Evolutionary conservation across 2,329 filamentous ascomycete genomes (phyloP), one percentile per base, ranked within the genome.

Genomic region (Fusarium nelsonii): DNA sequence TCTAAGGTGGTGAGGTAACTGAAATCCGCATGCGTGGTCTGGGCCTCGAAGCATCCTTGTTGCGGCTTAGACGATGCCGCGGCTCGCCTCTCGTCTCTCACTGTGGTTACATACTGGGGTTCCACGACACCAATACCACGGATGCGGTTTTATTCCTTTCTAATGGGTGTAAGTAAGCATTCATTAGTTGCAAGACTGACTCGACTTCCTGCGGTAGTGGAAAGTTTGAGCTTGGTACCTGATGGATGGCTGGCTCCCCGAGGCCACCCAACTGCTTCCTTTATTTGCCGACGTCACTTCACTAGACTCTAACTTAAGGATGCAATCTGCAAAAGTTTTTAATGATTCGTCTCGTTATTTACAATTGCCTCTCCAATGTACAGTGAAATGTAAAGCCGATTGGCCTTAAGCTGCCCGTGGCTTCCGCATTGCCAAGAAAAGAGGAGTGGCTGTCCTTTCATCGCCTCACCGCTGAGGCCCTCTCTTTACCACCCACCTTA

Each of bases 1-100:
- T 65, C 11, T 69, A 44, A 33, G 26, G 68, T 71, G 39, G 73
- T 59, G 11, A 78, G 74, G 49, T 66, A 61, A 40, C 63, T 56
- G 51, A 65, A 55, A 52, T 59, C 52, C 34, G 46, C 46, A 62
- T 36, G 9, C 9, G 45, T 61, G 56, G 61, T 59, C 45, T 62
- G 50, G 53, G 26, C 39, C 55, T 56, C 30, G 12, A 6, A 40
- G 36, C 52, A 57, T 23, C 50, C 66, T 69, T 67, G 63, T 54
- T 52, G 45, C 34, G 63, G 62, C 56, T 62, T 56, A 51, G 59
- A 54, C 37, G 33, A 53, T 65, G 46, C 30, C 48, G 62, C 36
- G 40, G 61, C 56, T 50, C 57, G 66, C 59, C 32, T 41, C 34
- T 54, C 58, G 41, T 45, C 34, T 20, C 32, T 30, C 26, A 33